Base-by-base conservation (phyloP, 768 basidiomycete species). In the Rhodotorula taiwanensis region DNA sequence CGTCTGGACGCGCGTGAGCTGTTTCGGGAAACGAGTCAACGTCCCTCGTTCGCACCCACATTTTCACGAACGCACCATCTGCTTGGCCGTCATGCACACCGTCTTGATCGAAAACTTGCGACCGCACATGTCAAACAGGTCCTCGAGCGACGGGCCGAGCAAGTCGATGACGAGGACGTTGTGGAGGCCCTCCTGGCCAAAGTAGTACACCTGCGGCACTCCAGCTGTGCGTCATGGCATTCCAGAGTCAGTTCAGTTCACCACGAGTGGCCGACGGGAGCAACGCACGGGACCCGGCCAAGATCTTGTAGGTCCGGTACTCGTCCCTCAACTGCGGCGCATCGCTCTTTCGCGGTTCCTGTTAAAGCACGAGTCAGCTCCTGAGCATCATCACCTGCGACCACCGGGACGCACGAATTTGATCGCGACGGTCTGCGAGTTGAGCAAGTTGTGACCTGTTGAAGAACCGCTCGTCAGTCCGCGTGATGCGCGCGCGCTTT, bases 91-190 rank as follows among this genome's bases (percentile, higher is more conserved):
- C 92, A 98, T 94, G 78, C 91, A 95, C 42, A 95, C 93, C 33
- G 95, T 98, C 83, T 99, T 98, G 78, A 88, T 86, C 65, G 86
- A 86, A 78, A 99, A 98, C 77, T 95, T 97, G 71, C 95, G 84
- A 6, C 90, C 89, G 73, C 95, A 99, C 88, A 98, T 93, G 78
- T 99, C 95, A 75, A 99, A 99, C 58, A 99, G 80, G 76, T 99
- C 95, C 78, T 99, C 95, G 67, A 99, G 77, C 75, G 88, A 92
- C 16, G 94, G 94, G 5, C 95, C 95, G 39, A 99, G 83, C 41
- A 99, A 83, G 79, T 99, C 95, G 73, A 99, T 98, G 70, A 99
- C 93, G 65, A 99, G 84, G 69, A 99, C 93, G 74, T 99, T 98
- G 79, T 99, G 93, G 33, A 98, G 82, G 20, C 94, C 95, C 77